These are phyloP conservation scores for Sugiyamaella neomexicana DNA, from an alignment of 1,139 yeast genomes.

Conservation along the genomic window DNA sequence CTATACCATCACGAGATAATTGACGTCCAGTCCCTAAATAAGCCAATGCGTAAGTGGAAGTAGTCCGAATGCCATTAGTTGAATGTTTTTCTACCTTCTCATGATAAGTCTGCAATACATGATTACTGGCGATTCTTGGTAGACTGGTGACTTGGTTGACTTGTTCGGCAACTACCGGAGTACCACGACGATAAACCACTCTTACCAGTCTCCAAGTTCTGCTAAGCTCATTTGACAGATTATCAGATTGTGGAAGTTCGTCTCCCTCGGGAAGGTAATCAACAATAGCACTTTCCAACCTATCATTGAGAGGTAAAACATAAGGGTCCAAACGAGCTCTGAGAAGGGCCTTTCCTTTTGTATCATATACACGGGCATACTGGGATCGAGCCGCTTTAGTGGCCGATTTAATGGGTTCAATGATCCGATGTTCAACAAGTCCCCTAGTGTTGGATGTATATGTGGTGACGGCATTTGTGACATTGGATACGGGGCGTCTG, in stretches of 20 bases:
- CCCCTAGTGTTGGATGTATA: constrained; percentile 37
- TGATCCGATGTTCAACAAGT: constrained; percentile 34
- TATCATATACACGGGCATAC: constrained; percentile 47
- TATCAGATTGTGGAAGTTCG: constrained; percentile 42
- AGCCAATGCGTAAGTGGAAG: constrained; percentile 23
- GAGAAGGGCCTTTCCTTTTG: constrained; percentile 60
- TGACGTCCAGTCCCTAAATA: constrained; percentile 30
- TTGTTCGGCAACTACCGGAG: constrained; percentile 37
- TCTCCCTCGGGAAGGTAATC: constrained; percentile 52
- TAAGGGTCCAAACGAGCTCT: constrained; percentile 64
- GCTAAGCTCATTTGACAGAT: constrained; percentile 36
- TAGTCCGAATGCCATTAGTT: constrained; percentile 21
- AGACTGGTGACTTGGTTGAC: constrained; percentile 29
- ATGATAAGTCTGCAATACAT: constrained; percentile 35
- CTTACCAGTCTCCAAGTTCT: constrained; percentile 38
- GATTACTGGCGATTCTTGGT: constrained; percentile 32
- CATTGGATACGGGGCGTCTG: constrained; percentile 37
- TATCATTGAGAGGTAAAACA: constrained; percentile 58
- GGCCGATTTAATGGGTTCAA: constrained; percentile 38
- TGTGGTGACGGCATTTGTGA: constrained; percentile 32
- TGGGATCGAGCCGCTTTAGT: constrained; percentile 38
- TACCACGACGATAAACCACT: constrained; percentile 39
- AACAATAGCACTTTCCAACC: constrained; percentile 49
- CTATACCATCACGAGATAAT: constrained; percentile 25
- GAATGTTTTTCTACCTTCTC: constrained; percentile 32